Percentiles rank a stretch among this genome's conserved stretches.
Evolutionary conservation across 208 protist species (phyloP).

Genomic region (Leishmania martiniquensis): DNA sequence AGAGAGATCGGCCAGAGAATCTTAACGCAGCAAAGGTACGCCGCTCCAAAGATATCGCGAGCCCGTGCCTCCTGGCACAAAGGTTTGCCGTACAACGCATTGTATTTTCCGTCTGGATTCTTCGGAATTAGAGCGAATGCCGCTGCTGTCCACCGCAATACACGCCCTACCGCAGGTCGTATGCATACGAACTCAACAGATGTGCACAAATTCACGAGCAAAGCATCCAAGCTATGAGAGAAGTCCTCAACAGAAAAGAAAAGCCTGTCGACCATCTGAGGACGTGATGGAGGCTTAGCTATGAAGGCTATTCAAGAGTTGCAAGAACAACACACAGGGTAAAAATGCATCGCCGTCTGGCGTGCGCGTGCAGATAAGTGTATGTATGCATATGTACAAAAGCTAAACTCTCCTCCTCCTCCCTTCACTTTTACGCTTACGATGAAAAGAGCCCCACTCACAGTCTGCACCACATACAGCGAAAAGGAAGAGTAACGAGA

Average conservation of each 20-base stretch:
- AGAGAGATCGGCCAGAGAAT: slow-evolving; percentile 3
- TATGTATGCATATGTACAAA: neutral
- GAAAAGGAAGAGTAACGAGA: slow-evolving; percentile 15
- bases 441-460: neutral
- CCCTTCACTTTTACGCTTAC: neutral
- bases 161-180: neutral
- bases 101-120: neutral
- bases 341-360: neutral
- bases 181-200: slow-evolving; percentile 4
- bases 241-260: neutral
- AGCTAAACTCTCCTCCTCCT: neutral
- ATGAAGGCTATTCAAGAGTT: neutral
- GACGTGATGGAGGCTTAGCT: neutral
- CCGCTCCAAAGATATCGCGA: neutral
- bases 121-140: neutral
- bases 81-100: neutral
- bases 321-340: neutral
- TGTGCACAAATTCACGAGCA: slow-evolving; percentile 3
- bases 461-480: neutral
- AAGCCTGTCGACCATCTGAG: neutral
- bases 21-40: neutral
- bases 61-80: neutral
- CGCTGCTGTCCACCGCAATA: neutral
- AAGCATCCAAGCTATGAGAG: neutral
- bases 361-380: slow-evolving; percentile 2